A percentile compares a stretch with the other conserved stretches of the same genome.
These are phyloP conservation scores for Linum usitatissimum DNA, from an alignment of 345 rosid species.

Conservation along the genomic window DNA sequence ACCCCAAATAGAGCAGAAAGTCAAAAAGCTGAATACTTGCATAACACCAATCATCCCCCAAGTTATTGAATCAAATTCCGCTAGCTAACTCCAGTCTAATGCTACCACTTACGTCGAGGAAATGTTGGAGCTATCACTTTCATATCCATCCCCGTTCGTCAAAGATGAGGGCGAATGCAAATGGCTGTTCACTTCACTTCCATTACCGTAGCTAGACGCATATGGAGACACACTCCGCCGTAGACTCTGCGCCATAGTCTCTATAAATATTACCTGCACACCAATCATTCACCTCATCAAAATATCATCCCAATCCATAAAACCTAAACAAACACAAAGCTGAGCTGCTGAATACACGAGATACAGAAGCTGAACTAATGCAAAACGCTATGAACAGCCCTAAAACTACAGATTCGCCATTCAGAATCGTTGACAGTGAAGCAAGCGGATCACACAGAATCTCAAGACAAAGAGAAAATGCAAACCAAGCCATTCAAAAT, in stretches of 20 bases:
- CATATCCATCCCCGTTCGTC: conserved; percentile 59
- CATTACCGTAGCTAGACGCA: conserved; percentile 32
- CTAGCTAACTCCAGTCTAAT: not conserved
- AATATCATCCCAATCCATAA: no score
- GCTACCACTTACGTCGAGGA: conserved; percentile 39
- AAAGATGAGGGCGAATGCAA: conserved; percentile 28
- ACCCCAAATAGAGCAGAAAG: not conserved
- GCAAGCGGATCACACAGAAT: no score
- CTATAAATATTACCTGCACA: not conserved
- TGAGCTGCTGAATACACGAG: no score
- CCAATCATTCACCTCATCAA: not conserved
- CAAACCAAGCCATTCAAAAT: no score
- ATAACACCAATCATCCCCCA: not conserved
- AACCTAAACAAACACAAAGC: no score
- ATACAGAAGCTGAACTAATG: no score
- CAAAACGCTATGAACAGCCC: no score
- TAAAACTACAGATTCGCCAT: no score
- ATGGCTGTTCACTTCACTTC: conserved; percentile 28
- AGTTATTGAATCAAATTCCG: not conserved
- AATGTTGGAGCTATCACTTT: conserved; percentile 59
- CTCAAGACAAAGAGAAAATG: no score
- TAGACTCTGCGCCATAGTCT: conserved; percentile 39
- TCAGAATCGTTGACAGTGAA: no score
- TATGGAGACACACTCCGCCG: conserved; percentile 39
- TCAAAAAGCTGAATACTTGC: not conserved